Percentiles rank a stretch among this genome's conserved stretches.
phyloP scores from a whole-genome alignment of 1,139 yeast species.

The Magnusiomyces fungicola region DNA sequence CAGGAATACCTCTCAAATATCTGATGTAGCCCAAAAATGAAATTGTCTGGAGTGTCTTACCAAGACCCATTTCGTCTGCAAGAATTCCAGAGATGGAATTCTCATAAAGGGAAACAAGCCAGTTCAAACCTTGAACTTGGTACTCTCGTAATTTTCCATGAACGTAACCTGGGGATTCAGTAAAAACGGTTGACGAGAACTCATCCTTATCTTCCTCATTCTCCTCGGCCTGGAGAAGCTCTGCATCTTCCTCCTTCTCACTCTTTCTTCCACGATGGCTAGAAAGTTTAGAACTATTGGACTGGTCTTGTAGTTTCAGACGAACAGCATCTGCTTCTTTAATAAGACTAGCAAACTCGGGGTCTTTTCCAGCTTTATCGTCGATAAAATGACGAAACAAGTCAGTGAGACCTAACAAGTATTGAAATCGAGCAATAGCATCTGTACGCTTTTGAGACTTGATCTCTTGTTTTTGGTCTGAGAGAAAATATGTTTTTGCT shows the following conservation, averaged over 20 bases:
- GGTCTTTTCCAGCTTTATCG: slow-evolving; percentile 68
- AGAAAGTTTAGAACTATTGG: slow-evolving; percentile 9
- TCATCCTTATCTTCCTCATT: slow-evolving; percentile 41
- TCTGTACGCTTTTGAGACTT: slow-evolving; percentile 38
- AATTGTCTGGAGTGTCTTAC: slow-evolving; percentile 51
- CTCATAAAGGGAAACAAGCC: slow-evolving; percentile 80
- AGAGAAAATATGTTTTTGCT: slow-evolving; percentile 6
- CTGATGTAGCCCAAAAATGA: slow-evolving; percentile 75
- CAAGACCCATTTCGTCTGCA: slow-evolving; percentile 98
- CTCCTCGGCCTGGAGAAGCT: slow-evolving; percentile 69
- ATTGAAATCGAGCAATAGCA: slow-evolving; percentile 71
- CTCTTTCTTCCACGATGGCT: slow-evolving; percentile 52
- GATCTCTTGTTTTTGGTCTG: slow-evolving; percentile 1
- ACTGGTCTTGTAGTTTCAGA: slow-evolving; percentile 14
- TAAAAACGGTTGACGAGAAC: slow-evolving; percentile 46
- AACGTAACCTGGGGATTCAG: slow-evolving; percentile 70
- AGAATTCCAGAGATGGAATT: slow-evolving; percentile 82
- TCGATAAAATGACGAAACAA: slow-evolving; percentile 85
- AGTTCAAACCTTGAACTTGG: slow-evolving; percentile 88
- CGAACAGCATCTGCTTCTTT: slow-evolving; percentile 35
- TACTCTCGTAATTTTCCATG: slow-evolving; percentile 59
- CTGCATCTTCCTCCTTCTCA: slow-evolving; percentile 90
- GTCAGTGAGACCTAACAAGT: slow-evolving; percentile 75
- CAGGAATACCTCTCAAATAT: slow-evolving; percentile 67
- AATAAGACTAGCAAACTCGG: slow-evolving; percentile 50